Evolutionary conservation across 306 rosid genomes (phyloP), one percentile per base, ranked within the genome.

Genomic region (Cajanus cajan): DNA sequence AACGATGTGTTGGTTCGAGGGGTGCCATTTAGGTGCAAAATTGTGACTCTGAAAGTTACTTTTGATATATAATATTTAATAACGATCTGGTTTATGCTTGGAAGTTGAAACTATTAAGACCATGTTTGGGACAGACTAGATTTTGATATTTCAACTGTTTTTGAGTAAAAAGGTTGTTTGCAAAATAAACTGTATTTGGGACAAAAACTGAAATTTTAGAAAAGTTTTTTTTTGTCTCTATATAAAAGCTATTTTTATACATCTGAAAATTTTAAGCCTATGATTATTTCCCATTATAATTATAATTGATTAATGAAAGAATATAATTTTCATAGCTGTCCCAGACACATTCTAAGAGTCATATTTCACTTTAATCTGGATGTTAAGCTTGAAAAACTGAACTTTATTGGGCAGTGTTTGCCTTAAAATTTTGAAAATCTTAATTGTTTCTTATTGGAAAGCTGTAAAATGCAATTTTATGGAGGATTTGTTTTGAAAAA

Each of bases 1-100:
- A 69, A 36, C 45, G 47, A 51, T 61, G 1, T 62, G 71, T 41
- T 80, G 51, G 64, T 74, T 13, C 70, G 76, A 72, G 37, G 58
- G 37, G 45, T 36, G 24, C 59, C 45, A 64, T 74, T 73, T 68
- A 73, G 72, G n/a, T 65, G 15, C 58, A 37, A 8, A 21, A 28
- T 2, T 0, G 44, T 40, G 55, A 54, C 45, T 62, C 72, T 51
- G 51, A 54, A 80, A 57, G 14, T 33, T 64, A 37, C 37, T 28
- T 4, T 52, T 79, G 36, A 52, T 51, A 12, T 69, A 25, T 15
- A 28, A 39, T 39, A 28, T 1, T 28, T 28, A 28, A 28, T 28
- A 52, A 52, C 0, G 13, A 52, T 52, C 28, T 52, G 59, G 13
- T 50, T 50, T 52, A 8, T 52, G 28, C 59, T 52, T 4, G 21